Conservation (phyloP, 2,329 filamentous ascomycete genomes). For the Stenocarpella maydis region DNA sequence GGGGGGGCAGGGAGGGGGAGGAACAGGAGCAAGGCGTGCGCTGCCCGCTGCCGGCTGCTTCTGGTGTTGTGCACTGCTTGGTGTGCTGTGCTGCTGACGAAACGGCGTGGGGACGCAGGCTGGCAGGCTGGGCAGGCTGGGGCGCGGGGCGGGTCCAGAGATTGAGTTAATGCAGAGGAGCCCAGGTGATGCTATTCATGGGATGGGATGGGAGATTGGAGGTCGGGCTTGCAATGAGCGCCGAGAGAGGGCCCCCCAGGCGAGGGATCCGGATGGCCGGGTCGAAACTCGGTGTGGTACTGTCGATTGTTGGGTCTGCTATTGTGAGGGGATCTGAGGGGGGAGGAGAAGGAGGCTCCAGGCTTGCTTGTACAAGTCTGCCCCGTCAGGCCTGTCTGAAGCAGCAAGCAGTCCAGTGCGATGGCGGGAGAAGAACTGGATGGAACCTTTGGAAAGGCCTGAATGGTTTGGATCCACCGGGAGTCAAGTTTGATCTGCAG, state of each 20-base stretch:
- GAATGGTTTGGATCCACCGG: slow-evolving; percentile 10
- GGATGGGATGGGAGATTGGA: slow-evolving; percentile 21
- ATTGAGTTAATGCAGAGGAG: slow-evolving; percentile 24
- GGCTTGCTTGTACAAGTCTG: too few species aligned
- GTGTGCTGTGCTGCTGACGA: slow-evolving; percentile 13
- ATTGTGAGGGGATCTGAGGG: slow-evolving; percentile 22
- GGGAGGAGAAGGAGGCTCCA: background rate
- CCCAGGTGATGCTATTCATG: slow-evolving; percentile 16
- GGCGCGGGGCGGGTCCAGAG: slow-evolving; percentile 21
- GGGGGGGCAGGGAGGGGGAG: background rate
- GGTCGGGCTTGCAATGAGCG: slow-evolving; percentile 14
- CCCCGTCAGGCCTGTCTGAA: too few species aligned
- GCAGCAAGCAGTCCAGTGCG: background rate
- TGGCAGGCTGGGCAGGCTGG: slow-evolving; percentile 2
- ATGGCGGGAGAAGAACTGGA: slow-evolving; percentile 8
- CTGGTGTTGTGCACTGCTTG: too few species aligned
- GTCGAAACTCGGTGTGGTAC: slow-evolving; percentile 19
- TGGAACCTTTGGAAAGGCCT: slow-evolving; percentile 21
- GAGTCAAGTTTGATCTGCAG: slow-evolving; percentile 27
- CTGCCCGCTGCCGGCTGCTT: background rate
- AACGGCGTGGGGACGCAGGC: slow-evolving; percentile 21
- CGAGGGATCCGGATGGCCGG: slow-evolving; percentile 20
- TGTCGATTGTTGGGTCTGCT: slow-evolving; percentile 5
- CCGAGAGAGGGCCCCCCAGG: slow-evolving; percentile 9
- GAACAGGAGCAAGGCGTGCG: slow-evolving; percentile 6